phyloP scores from a whole-genome alignment of 2,329 filamentous ascomycete genomes.

The Alternaria incomplexa region DNA sequence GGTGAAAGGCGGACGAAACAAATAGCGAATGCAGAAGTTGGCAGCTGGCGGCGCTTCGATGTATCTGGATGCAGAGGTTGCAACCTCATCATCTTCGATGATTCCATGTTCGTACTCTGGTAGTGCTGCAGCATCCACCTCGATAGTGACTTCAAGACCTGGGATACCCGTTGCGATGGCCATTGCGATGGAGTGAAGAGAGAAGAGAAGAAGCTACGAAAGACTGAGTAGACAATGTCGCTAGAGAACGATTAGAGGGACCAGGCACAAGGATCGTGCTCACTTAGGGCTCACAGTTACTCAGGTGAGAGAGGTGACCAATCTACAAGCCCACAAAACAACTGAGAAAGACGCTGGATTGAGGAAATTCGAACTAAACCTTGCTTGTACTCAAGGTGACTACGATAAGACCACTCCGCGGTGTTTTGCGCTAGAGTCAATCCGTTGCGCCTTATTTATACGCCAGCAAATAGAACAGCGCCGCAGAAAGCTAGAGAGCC shows the following conservation, averaged over 20 bases:
- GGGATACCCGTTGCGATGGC: neutral
- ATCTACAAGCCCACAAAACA: neutral
- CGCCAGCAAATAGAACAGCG: neutral
- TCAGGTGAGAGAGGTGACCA: neutral
- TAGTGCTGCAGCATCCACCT: neutral
- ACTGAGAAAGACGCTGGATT: neutral
- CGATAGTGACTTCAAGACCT: constrained; percentile 4
- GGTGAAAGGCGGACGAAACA: neutral
- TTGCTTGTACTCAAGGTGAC: neutral
- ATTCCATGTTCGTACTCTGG: neutral
- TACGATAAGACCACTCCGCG: neutral
- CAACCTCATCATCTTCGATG: neutral
- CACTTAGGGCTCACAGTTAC: neutral
- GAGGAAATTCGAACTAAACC: neutral
- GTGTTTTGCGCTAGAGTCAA: neutral
- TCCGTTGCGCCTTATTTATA: neutral
- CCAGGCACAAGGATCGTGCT: neutral
- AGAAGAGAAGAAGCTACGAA: neutral
- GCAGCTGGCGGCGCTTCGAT: neutral
- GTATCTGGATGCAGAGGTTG: neutral
- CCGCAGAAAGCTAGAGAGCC: neutral
- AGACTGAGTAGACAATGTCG: neutral
- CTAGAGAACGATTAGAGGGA: neutral
- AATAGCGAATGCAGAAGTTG: neutral
- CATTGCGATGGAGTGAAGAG: neutral